Conservation (phyloP, 1,284 basidiomycete species). For the Somion occarium region DNA sequence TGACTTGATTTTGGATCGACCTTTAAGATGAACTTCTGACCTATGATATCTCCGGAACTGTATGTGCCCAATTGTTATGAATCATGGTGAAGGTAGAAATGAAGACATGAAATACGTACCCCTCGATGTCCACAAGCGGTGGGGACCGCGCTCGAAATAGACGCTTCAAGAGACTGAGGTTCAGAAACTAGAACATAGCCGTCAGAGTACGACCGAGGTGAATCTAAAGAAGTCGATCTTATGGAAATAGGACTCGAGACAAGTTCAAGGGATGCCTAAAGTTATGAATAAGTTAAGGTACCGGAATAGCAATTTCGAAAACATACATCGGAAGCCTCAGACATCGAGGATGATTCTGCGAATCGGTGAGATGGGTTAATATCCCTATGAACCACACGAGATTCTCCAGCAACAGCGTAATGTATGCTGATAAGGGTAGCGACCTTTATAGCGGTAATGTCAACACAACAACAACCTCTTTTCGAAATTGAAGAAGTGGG, state of each 20-base stretch:
- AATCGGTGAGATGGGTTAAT: too few species aligned
- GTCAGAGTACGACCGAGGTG: background rate
- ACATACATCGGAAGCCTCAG: too few species aligned
- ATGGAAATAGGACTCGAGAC: background rate
- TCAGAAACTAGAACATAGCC: too few species aligned
- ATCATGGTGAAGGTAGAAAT: constrained; percentile 1
- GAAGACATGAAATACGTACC: constrained; percentile 20
- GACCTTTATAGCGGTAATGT: constrained; percentile 12
- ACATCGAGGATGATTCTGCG: too few species aligned
- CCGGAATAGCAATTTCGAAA: too few species aligned
- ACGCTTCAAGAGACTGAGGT: too few species aligned
- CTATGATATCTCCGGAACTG: constrained; percentile 49
- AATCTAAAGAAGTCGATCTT: background rate
- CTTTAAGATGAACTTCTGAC: constrained; percentile 37
- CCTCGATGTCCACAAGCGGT: constrained; percentile 29
- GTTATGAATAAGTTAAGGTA: background rate
- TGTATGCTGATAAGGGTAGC: constrained; percentile 21
- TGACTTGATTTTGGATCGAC: constrained; percentile 26
- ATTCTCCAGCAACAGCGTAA: background rate
- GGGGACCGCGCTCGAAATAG: constrained; percentile 9
- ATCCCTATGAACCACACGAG: too few species aligned
- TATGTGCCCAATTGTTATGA: background rate
- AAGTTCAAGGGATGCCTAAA: background rate
- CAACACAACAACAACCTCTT: background rate
- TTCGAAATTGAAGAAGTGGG: background rate